Evolutionary conservation across 2,329 filamentous ascomycete genomes (phyloP).

Genomic region (Rutstroemia sp.): DNA sequence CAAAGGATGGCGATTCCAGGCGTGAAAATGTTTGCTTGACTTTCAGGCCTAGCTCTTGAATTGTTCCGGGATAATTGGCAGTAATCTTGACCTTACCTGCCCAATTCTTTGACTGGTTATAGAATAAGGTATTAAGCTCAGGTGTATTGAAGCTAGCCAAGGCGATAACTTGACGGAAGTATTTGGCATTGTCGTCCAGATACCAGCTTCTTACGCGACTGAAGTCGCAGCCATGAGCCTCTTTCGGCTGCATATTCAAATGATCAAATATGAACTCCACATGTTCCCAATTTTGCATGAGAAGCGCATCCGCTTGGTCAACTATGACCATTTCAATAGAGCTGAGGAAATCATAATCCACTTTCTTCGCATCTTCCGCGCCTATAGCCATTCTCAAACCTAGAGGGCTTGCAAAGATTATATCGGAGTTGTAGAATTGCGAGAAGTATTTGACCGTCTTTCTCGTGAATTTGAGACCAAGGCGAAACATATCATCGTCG

Average conservation of each 20-base stretch:
- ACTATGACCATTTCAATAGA: constrained; percentile 87
- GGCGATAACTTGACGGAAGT: constrained; percentile 80
- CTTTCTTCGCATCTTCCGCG: constrained; percentile 56
- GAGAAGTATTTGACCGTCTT: constrained; percentile 94
- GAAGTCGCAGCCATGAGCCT: constrained; percentile 89
- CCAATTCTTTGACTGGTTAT: constrained; percentile 70
- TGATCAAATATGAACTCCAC: constrained; percentile 87
- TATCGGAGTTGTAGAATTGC: constrained; percentile 93
- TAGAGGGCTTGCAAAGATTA: constrained; percentile 84
- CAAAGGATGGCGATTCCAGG: constrained; percentile 64
- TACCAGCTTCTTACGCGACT: constrained; percentile 87
- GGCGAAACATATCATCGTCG: constrained; percentile 92
- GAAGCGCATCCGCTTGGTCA: constrained; percentile 85
- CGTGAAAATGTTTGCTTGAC: constrained; percentile 85
- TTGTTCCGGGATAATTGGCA: constrained; percentile 58
- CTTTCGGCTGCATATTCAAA: constrained; percentile 82
- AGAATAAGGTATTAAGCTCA: constrained; percentile 75
- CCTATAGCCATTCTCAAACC: constrained; percentile 88
- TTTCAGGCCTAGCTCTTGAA: constrained; percentile 65
- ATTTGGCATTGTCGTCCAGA: constrained; percentile 73
- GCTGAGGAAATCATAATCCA: constrained; percentile 84
- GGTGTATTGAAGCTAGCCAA: constrained; percentile 80
- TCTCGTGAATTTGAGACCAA: constrained; percentile 94
- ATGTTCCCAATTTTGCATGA: constrained; percentile 99
- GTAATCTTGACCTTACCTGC: constrained; percentile 71